A percentile compares a stretch with the other conserved stretches of the same genome.
Conservation (phyloP, 225 moss, liverwort and hornwort genomes). For the Asterella californica region DNA sequence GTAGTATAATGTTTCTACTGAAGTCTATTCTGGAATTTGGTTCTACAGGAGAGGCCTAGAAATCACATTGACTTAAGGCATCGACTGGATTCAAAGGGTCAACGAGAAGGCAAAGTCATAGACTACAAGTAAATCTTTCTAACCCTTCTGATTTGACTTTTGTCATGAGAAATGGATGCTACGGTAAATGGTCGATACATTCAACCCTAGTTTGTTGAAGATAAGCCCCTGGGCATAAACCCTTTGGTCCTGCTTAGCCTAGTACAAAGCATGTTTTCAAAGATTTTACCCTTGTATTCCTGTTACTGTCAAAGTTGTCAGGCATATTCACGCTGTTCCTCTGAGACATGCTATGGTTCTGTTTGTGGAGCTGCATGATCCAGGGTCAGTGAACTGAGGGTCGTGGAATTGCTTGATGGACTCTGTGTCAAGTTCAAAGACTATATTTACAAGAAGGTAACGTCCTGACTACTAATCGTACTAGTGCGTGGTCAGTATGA, state of each 20-base stretch:
- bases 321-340: not conserved
- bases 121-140: conserved; percentile 63
- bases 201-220: no score
- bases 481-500: not conserved
- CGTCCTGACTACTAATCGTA: not conserved
- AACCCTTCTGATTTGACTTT: conserved; percentile 9
- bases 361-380: conserved; percentile 55
- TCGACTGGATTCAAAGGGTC: conserved; percentile 71
- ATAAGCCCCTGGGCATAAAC: no score
- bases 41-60: conserved; percentile 70
- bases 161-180: not conserved
- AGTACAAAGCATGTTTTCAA: not conserved
- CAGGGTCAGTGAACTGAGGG: conserved; percentile 85
- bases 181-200: no score
- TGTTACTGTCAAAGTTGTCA: no score
- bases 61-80: conserved; percentile 77
- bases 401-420: conserved; percentile 80
- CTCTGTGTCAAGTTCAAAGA: conserved; percentile 76
- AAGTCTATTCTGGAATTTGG: not conserved
- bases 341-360: conserved; percentile 26
- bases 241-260: no score
- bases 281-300: not conserved
- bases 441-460: conserved; percentile 37
- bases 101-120: conserved; percentile 81
- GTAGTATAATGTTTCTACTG: not conserved